phyloP scores from a whole-genome alignment of 2,329 filamentous ascomycete genomes.

The Stylonectria norvegica region DNA sequence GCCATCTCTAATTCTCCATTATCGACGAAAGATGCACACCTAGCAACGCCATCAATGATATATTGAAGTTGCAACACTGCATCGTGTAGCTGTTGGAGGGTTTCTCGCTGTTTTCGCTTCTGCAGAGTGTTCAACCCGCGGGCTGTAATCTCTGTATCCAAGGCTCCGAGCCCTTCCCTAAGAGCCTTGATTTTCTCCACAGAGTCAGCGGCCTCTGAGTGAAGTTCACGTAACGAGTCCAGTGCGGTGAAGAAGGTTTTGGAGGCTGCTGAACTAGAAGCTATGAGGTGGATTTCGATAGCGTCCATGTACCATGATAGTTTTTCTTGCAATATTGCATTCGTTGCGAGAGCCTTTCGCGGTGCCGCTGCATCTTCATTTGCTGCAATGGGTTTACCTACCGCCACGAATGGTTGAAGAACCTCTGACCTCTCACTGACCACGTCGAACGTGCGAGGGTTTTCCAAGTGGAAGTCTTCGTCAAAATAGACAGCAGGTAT shows the following conservation, averaged over 20 bases:
- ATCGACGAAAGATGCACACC: conserved; percentile 79
- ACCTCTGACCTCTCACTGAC: conserved; percentile 96
- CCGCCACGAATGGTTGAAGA: conserved; percentile 63
- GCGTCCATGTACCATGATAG: conserved; percentile 99
- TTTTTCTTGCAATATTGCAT: conserved; percentile 96
- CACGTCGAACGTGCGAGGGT: conserved; percentile 92
- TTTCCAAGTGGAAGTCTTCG: conserved; percentile 90
- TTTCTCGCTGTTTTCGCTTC: conserved; percentile 76
- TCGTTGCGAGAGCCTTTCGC: conserved; percentile 87
- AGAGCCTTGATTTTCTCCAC: conserved; percentile 81
- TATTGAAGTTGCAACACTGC: conserved; percentile 78
- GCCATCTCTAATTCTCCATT: conserved; percentile 79
- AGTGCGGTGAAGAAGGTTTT: conserved; percentile 95
- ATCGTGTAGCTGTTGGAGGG: conserved; percentile 75
- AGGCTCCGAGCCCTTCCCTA: conserved; percentile 70
- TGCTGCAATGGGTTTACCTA: conserved; percentile 50
- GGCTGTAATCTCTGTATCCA: conserved; percentile 84
- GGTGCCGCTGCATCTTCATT: conserved; percentile 58
- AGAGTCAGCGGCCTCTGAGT: conserved; percentile 88
- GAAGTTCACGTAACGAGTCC: conserved; percentile 83
- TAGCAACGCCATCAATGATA: conserved; percentile 70
- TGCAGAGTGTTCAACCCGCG: conserved; percentile 83
- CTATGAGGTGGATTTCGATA: conserved; percentile 93
- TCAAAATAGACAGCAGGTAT: conserved; percentile 95
- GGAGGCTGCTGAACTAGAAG: conserved; percentile 91